Base-by-base conservation (phyloP, 2,329 filamentous ascomycete species). In the Dryadomyces sulphureus region DNA sequence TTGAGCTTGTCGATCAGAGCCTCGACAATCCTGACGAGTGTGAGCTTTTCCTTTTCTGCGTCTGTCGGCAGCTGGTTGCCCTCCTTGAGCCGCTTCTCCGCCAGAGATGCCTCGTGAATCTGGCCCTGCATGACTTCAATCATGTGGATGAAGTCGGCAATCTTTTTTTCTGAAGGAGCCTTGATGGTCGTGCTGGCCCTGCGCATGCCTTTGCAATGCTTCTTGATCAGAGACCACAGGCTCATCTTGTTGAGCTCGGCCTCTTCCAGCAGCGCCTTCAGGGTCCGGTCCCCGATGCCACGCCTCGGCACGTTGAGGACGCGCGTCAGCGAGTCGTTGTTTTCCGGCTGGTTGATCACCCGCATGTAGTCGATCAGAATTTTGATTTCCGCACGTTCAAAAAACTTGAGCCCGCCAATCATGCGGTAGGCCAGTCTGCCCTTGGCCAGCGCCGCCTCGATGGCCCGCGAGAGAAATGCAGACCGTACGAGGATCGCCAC, bases 351-450 rank as follows among this genome's bases (percentile, higher is more conserved):
- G 56, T 85, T 77, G 27, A 95, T 78, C 4, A 93, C 81, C 27
- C 88, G 77, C 14, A 96, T 68, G 59, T 98, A 96, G 59, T 95
- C 88, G 4, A 96, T 64, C 1, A 96, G 60, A 7, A 87, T 72
- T 60, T 92, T 93, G 57, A 96, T 82, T 59, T 98, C 90, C 3
- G 78, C 74, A 44, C 92, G 79, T 54, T 98, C 92, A 56, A 93
- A 96, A 60, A 98, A 98, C 48, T 85, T 84, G 51, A 79, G 77
- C 2, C 92, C 90, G 34, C 77, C 90, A 44, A 96, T 81, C 89
- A 96, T 95, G 43, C 79, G 79, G 62, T 96, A 98, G 0, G 88
- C 74, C 36, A 96, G 78, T 1, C 88, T 87, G 11, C 78, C 77
- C 55, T 82, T 86, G 14, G 83, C 86, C 36, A 96, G 68, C 3